Base-by-base conservation (phyloP, 2,329 filamentous ascomycete genomes). In the Trichoderma koningiopsis region DNA sequence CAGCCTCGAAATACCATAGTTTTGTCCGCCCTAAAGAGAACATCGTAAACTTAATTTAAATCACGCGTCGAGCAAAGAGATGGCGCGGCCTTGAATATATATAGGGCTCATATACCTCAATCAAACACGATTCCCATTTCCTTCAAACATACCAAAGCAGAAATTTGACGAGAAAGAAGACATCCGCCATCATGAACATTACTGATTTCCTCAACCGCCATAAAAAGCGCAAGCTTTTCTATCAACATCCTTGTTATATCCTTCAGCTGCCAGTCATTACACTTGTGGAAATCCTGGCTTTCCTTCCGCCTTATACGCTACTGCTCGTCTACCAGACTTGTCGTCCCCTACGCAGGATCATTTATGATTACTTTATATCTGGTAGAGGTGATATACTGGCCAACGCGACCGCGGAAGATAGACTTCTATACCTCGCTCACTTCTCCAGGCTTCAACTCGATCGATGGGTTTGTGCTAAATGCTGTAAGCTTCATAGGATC, bases 401-500 rank as follows among this genome's bases (percentile, higher is more conserved):
- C 29, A 22, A 35, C 5, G 5, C 2, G 13, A 37, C 29, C 19
- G 27, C 13, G 10, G 31, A 63, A 3, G 47, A 4, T 6, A 22
- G 40, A 19, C 24, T 63, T 31, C 7, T 37, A 37, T 63, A 63
- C 24, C 60, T 63, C 29, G 37, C 2, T 29, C 60, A 40, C 16
- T 16, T 14, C n/a, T 13, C 60, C n/a, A n/a, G 60, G 31, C 27
- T 47, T 24, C 29, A 53, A 13, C 60, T 31, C 2, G 60, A 53
- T 37, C 60, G 47, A 37, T 63, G 60, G 60, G 47, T 63, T 31
- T 63, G 60, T 53, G 49, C 13, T 31, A 27, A 53, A 63, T 63
- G 60, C 31, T 16, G 19, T 22, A 63, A 63, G n/a, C 60, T 63
- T 13, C 60, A 63, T 63, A 31, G 2, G 5, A 37, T 37, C 27